These are phyloP conservation scores for Athelia psychrophila DNA, from an alignment of 1,284 basidiomycete species.

Conservation along the genomic window DNA sequence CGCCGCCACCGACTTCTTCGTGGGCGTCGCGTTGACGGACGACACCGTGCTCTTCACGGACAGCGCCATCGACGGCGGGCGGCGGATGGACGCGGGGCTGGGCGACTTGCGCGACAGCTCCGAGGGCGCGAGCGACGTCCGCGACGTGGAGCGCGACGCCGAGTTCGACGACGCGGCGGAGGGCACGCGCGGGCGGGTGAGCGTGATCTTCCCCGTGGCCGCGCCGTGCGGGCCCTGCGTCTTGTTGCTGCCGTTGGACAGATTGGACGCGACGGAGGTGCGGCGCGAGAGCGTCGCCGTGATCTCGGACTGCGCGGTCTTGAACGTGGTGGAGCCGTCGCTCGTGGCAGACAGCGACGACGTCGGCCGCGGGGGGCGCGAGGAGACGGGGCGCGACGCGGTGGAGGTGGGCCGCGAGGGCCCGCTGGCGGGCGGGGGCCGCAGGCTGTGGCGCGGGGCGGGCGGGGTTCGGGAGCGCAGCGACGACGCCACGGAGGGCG, in stretches of 20 bases:
- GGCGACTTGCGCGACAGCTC: background rate
- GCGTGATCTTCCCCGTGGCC: slow-evolving; percentile 1
- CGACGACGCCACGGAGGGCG: slow-evolving; percentile 28
- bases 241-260: slow-evolving; percentile 33
- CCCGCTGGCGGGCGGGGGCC: background rate
- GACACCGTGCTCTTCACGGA: background rate
- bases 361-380: slow-evolving; percentile 34
- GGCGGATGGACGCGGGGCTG: background rate
- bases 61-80: slow-evolving; percentile 2
- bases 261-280: slow-evolving; percentile 37
- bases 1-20: background rate
- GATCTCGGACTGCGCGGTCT: slow-evolving; percentile 48
- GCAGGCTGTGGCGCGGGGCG: background rate
- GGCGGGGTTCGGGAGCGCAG: background rate
- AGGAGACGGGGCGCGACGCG: slow-evolving; percentile 30
- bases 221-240: slow-evolving; percentile 32
- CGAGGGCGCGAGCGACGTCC: too few relatives aligned
- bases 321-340: slow-evolving; percentile 52
- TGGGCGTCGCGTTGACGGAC: background rate
- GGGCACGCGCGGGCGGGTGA: background rate
- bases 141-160: too few relatives aligned
- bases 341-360: slow-evolving; percentile 48
- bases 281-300: slow-evolving; percentile 32
- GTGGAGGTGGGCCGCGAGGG: slow-evolving; percentile 41
- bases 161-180: slow-evolving; percentile 17